phyloP scores from a whole-genome alignment of 768 basidiomycete species.

The Phlebiopsis flavidoalba region DNA sequence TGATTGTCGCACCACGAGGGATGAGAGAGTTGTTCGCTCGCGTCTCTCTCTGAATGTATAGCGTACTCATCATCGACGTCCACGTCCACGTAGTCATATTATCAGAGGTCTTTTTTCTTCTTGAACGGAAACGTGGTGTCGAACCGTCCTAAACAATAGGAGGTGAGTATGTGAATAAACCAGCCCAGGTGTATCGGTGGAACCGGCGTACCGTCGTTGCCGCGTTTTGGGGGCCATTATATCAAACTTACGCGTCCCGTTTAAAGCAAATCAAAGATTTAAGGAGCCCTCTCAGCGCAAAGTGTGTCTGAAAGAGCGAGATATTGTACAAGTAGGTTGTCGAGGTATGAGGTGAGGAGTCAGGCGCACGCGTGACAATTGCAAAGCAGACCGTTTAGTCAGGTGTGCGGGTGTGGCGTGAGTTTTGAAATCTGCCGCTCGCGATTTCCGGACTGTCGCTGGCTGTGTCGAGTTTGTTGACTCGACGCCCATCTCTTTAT shows the following conservation, averaged over 20 bases:
- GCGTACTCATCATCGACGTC: constrained; percentile 52
- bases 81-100: constrained; percentile 54
- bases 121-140: constrained; percentile 30
- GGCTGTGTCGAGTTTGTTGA: constrained; percentile 12
- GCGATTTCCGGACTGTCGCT: constrained; percentile 4
- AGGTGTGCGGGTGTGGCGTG: constrained; percentile 10
- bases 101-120: constrained; percentile 41
- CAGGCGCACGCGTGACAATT: background rate
- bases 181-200: background rate
- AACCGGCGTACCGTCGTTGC: constrained; percentile 25
- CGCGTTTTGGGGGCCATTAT: constrained; percentile 21
- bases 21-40: constrained; percentile 39
- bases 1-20: constrained; percentile 76
- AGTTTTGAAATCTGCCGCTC: constrained; percentile 9
- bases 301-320: background rate
- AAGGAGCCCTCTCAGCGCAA: background rate
- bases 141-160: background rate
- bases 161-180: background rate
- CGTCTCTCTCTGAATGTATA: constrained; percentile 27
- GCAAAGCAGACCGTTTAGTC: constrained; percentile 14
- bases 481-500: constrained; percentile 15
- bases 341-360: background rate
- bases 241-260: background rate
- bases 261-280: background rate
- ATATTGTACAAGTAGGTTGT: background rate